Evolutionary conservation across 1,139 yeast genomes (phyloP).

Genomic region (Yarrowia galli): DNA sequence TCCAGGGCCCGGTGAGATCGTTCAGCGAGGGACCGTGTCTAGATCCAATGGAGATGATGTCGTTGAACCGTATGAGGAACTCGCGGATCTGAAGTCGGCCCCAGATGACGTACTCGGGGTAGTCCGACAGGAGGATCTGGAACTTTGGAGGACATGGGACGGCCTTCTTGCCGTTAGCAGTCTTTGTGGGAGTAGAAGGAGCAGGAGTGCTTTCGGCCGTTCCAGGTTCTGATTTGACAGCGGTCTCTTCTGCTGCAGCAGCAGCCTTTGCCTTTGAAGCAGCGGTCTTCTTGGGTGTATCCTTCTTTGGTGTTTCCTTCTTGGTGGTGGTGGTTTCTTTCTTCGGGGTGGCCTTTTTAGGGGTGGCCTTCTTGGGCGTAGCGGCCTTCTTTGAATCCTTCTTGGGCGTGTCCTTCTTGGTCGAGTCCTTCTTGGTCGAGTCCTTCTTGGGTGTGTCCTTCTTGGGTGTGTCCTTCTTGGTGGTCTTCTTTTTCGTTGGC

Average conservation of each 20-base stretch:
- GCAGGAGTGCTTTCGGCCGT: constrained; percentile 22
- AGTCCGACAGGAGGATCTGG: constrained; percentile 43
- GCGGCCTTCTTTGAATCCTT: constrained; percentile 32
- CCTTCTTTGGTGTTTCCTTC: constrained; percentile 1
- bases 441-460: constrained; percentile 26
- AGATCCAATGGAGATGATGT: constrained; percentile 40
- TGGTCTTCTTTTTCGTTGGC: constrained; percentile 4
- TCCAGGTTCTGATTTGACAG: constrained; percentile 5
- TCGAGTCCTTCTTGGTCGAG: constrained; percentile 15
- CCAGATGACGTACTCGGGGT: constrained; percentile 46
- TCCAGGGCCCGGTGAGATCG: constrained; percentile 52
- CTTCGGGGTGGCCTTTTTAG: constrained; percentile 24
- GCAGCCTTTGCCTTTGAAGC: neutral
- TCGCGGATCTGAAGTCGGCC: constrained; percentile 46
- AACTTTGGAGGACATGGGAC: constrained; percentile 46
- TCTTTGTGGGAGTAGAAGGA: constrained; percentile 37
- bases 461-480: constrained; percentile 3
- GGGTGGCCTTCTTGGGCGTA: constrained; percentile 13
- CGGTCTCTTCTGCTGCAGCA: neutral
- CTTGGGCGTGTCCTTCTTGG: constrained; percentile 19
- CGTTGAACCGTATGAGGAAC: constrained; percentile 46
- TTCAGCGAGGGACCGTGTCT: constrained; percentile 49
- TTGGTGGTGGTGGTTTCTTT: neutral
- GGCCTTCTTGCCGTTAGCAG: constrained; percentile 38
- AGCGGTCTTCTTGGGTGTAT: constrained; percentile 14